phyloP scores from a whole-genome alignment of 2,329 filamentous ascomycete genomes.

The Shiraia bambusicola region DNA sequence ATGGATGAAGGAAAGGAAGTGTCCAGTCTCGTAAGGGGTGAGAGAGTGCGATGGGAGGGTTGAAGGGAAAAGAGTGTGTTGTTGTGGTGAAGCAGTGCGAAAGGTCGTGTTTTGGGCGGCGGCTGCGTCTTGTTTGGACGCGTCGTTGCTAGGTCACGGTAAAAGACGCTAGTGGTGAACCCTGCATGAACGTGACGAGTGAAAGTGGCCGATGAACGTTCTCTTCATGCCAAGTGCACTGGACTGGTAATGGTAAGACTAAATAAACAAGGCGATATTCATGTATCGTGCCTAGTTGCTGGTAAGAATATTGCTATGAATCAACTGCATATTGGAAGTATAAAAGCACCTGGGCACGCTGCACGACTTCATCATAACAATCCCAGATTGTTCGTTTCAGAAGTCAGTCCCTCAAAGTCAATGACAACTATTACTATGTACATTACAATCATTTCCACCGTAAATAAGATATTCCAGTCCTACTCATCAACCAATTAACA shows the following conservation, averaged over 20 bases:
- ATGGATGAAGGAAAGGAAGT: constrained; percentile 10
- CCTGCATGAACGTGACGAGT: constrained; percentile 1
- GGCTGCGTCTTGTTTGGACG: constrained; percentile 11
- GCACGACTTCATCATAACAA: no score
- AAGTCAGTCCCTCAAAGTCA: no score
- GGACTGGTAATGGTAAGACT: background rate
- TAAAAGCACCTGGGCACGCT: no score
- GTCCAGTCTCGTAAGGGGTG: constrained; percentile 1
- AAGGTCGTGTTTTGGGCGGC: constrained; percentile 10
- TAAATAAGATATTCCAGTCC: no score
- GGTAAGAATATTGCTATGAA: no score
- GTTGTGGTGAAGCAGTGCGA: constrained; percentile 7
- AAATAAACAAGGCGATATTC: no score
- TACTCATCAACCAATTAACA: no score
- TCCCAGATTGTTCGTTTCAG: no score
- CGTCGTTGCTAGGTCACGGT: constrained; percentile 11
- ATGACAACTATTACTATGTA: no score
- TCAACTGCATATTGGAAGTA: no score
- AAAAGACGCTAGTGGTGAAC: constrained; percentile 1
- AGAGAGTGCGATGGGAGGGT: constrained; percentile 6
- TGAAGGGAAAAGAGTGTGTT: constrained; percentile 7
- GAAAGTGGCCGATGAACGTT: background rate
- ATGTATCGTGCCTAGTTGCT: no score
- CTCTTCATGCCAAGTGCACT: background rate
- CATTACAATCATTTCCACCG: no score